phyloP scores from a whole-genome alignment of 2,329 filamentous ascomycete genomes.

The Fusarium sp. region DNA sequence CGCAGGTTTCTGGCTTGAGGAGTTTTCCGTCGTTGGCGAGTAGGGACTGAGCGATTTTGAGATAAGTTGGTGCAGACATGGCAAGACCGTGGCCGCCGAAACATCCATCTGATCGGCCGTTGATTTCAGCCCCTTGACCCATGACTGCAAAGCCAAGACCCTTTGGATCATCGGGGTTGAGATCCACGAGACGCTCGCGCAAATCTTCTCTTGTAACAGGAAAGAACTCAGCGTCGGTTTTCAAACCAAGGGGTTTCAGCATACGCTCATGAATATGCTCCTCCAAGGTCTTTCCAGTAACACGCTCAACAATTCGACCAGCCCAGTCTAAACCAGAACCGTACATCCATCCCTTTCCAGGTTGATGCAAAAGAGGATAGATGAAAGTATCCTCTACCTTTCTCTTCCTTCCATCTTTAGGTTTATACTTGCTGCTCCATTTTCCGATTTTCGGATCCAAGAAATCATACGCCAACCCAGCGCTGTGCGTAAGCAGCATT shows the following conservation, averaged over 20 bases:
- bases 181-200: conserved; percentile 47
- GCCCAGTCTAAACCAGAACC: conserved; percentile 62
- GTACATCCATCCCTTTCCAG: conserved; percentile 61
- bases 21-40: conserved; percentile 59
- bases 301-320: conserved; percentile 59
- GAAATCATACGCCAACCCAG: conserved; percentile 58
- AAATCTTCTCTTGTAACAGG: conserved; percentile 50
- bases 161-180: conserved; percentile 50
- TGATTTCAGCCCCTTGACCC: conserved; percentile 47
- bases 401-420: conserved; percentile 14
- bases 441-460: conserved; percentile 47
- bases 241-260: conserved; percentile 54
- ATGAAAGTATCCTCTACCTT: conserved; percentile 54
- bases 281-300: conserved; percentile 54
- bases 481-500: conserved; percentile 61
- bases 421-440: conserved; percentile 47
- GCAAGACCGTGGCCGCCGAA: conserved; percentile 58
- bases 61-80: conserved; percentile 50
- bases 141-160: conserved; percentile 48
- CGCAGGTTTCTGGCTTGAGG: conserved; percentile 52
- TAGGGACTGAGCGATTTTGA: conserved; percentile 56
- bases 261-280: conserved; percentile 56
- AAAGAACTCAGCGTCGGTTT: conserved; percentile 48
- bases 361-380: conserved; percentile 60
- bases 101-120: conserved; percentile 47